Base-by-base conservation (phyloP, 2,329 filamentous ascomycete species). In the Aquanectria penicillioides region DNA sequence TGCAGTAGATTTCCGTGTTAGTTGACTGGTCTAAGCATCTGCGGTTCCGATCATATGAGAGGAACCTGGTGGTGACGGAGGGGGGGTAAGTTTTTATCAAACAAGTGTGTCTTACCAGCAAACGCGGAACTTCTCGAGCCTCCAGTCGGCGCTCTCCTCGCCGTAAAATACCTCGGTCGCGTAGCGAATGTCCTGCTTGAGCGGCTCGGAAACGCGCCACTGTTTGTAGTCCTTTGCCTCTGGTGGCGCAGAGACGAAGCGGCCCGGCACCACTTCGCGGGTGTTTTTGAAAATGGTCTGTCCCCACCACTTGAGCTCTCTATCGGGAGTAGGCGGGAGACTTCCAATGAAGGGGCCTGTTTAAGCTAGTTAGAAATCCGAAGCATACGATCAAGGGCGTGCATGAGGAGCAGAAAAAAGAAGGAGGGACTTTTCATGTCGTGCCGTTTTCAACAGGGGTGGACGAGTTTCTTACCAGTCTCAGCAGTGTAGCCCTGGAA, bases 31-130 rank as follows among this genome's bases (percentile, higher is more conserved):
- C 18, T 13, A 58, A 29, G 18, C 49, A 18, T 29, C 23, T 34
- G 36, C 15, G n/a, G 10, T 15, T 22, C 22, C 34, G 22, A 37
- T 18, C 13, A 10, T 6, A 8, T 6, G 34, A 12, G 17, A 18
- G 17, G 11, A 10, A 6, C 11, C 31, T 20, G 12, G 10, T 5
- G 40, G 5, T 3, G 2, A 15, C 11, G 4, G n/a, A 7, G 5
- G 10, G 5, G 26, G 20, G 10, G 11, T 17, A 20, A n/a, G n/a
- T n/a, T n/a, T n/a, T n/a, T n/a, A n/a, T n/a, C n/a, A n/a, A n/a
- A n/a, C n/a, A n/a, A n/a, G n/a, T n/a, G 13, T 3, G 5, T 75
- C 83, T 72, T 72, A 89, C 87, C 88, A 90, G 80, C 87, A 90
- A 57, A 90, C 85, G 6, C 88, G 81, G 68, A 88, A 83, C 68